Percentiles rank a stretch among this genome's conserved stretches.
phyloP scores from a whole-genome alignment of 495 filamentous ascomycete species.

The Pyronema domesticum region DNA sequence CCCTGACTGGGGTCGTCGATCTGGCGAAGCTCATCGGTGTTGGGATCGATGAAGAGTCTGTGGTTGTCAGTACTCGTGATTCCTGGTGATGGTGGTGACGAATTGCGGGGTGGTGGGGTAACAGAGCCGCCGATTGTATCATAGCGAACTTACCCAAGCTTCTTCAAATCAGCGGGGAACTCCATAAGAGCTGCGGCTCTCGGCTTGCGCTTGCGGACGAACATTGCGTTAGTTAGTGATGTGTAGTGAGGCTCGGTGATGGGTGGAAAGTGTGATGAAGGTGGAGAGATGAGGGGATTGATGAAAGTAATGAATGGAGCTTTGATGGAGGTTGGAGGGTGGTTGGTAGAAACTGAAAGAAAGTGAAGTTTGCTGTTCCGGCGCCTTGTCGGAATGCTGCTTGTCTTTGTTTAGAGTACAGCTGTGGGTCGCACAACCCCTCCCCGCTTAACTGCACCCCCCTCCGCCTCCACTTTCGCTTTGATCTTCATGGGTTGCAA shows the following conservation, averaged over 20 bases:
- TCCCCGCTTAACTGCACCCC: too few species aligned
- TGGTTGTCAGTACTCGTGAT: neutral
- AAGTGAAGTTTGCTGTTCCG: too few species aligned
- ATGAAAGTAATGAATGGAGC: neutral
- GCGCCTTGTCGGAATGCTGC: too few species aligned
- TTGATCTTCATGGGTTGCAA: too few species aligned
- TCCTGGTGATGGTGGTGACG: neutral
- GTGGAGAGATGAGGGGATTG: neutral
- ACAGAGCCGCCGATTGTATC: neutral
- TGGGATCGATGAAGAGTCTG: conserved; percentile 18
- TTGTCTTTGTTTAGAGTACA: too few species aligned
- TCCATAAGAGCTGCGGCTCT: conserved; percentile 10
- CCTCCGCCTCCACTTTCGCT: too few species aligned
- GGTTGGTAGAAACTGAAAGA: too few species aligned
- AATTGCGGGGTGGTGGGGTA: neutral
- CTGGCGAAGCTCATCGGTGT: conserved; percentile 19
- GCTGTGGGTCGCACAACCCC: too few species aligned
- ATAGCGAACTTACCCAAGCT: conserved; percentile 15
- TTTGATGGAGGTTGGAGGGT: neutral
- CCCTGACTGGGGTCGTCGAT: conserved; percentile 14
- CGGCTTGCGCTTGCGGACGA: conserved; percentile 15
- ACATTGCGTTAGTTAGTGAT: conserved; percentile 8
- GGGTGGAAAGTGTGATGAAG: neutral
- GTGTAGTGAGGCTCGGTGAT: neutral
- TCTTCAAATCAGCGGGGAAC: conserved; percentile 15